Evolutionary conservation across 2,329 filamentous ascomycete genomes (phyloP).

Genomic region (Calonectria montana): DNA sequence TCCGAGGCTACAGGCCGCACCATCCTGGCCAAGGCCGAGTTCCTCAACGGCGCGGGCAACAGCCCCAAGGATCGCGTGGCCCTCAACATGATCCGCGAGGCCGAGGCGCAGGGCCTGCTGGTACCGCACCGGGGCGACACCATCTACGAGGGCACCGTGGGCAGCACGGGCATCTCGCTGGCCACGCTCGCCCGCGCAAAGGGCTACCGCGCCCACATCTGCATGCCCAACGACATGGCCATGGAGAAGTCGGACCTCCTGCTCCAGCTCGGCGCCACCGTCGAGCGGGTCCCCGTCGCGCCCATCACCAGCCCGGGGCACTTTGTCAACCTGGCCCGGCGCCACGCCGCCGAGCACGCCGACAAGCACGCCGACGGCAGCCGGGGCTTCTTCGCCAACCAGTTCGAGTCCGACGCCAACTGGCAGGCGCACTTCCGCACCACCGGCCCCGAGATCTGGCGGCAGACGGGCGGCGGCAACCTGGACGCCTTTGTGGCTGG

Average conservation of each 20-base stretch:
- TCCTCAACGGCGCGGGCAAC: constrained; percentile 93
- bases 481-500: constrained; percentile 93
- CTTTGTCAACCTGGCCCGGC: constrained; percentile 91
- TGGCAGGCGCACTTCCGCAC: constrained; percentile 84
- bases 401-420: constrained; percentile 94
- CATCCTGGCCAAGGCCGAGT: constrained; percentile 95
- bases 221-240: constrained; percentile 94
- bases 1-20: constrained; percentile 88
- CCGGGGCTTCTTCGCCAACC: constrained; percentile 91
- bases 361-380: constrained; percentile 67
- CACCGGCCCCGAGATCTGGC: constrained; percentile 91
- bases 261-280: constrained; percentile 88
- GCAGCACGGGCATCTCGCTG: constrained; percentile 94
- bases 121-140: constrained; percentile 87
- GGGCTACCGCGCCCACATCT: constrained; percentile 94
- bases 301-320: constrained; percentile 94
- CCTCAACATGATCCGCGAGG: constrained; percentile 85
- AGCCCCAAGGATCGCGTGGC: constrained; percentile 97
- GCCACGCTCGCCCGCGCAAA: constrained; percentile 88
- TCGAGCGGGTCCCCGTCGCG: constrained; percentile 89
- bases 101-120: constrained; percentile 82
- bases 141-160: constrained; percentile 97
- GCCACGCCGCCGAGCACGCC: constrained; percentile 81
- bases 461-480: constrained; percentile 74
- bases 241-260: constrained; percentile 91